Evolutionary conservation across 176 grass and related monocot genomes (phyloP).

Genomic region (Oryza longistaminata): DNA sequence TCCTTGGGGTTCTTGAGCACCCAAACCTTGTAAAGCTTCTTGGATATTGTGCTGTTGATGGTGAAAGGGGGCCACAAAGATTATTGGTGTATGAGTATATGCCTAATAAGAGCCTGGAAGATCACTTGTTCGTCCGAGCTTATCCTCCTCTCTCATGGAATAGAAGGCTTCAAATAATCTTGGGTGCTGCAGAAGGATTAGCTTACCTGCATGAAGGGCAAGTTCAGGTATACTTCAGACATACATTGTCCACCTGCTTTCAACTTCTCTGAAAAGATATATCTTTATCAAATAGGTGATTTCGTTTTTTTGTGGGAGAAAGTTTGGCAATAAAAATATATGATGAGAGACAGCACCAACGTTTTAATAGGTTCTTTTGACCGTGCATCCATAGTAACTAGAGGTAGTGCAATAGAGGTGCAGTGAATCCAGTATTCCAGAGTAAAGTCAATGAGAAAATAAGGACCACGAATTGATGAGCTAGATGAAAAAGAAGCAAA

Average conservation of each 20-base stretch:
- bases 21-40: constrained; percentile 93
- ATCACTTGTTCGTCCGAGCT: constrained; percentile 75
- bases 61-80: constrained; percentile 69
- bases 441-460: neutral
- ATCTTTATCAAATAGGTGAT: neutral
- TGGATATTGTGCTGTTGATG: constrained; percentile 84
- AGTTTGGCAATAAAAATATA: neutral
- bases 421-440: constrained; percentile 14
- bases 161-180: constrained; percentile 74
- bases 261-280: neutral
- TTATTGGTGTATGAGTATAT: constrained; percentile 89
- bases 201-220: constrained; percentile 83
- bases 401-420: neutral
- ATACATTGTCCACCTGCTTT: neutral
- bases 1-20: constrained; percentile 89
- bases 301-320: neutral
- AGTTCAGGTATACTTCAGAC: constrained; percentile 61
- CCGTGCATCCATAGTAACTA: neutral
- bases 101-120: constrained; percentile 91
- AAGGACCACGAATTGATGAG: neutral
- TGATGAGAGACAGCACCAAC: neutral
- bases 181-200: constrained; percentile 86
- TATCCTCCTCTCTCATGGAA: constrained; percentile 74
- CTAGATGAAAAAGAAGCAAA: neutral
- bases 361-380: neutral